phyloP scores from a whole-genome alignment of 371 early-diverging fungal genomes.

The Zychaea mexicana region DNA sequence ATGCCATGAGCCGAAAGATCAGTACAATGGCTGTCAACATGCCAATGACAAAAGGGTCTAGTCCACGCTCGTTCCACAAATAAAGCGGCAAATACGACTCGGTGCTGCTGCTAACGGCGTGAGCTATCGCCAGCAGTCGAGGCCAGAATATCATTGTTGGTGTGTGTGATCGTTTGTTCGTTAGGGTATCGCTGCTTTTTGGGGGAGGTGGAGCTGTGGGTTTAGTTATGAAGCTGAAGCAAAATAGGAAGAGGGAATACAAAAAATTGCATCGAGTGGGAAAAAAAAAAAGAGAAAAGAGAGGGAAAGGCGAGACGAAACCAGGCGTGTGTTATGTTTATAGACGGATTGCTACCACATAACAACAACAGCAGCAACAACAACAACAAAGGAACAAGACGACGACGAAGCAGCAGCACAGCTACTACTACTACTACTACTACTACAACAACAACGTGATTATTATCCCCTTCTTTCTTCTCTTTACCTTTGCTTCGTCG shows the following conservation, averaged over 20 bases:
- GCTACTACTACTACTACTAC: too few species aligned
- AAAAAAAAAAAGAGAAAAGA: not conserved
- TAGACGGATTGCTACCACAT: too few species aligned
- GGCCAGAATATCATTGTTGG: slow-evolving; percentile 11
- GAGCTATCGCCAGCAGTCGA: slow-evolving; percentile 13
- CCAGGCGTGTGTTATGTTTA: too few species aligned
- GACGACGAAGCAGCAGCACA: too few species aligned
- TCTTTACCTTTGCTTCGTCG: too few species aligned
- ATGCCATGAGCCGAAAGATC: slow-evolving; percentile 10
- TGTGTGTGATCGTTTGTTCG: not conserved
- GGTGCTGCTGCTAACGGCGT: slow-evolving; percentile 7
- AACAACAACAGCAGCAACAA: too few species aligned
- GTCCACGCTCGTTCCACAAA: slow-evolving; percentile 9
- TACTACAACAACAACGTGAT: not conserved
- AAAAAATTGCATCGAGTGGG: too few species aligned
- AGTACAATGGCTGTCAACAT: slow-evolving; percentile 13
- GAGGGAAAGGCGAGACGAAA: not conserved
- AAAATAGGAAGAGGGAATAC: too few species aligned
- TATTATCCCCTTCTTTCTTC: not conserved
- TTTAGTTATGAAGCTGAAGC: too few species aligned
- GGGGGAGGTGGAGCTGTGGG: not conserved
- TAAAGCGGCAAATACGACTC: slow-evolving; percentile 12
- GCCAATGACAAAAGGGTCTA: slow-evolving; percentile 14
- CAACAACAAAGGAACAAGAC: too few species aligned
- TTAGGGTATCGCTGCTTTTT: not conserved